Conservation (phyloP, 108 stramenopile genomes). For the Cyclotella cryptica region DNA sequence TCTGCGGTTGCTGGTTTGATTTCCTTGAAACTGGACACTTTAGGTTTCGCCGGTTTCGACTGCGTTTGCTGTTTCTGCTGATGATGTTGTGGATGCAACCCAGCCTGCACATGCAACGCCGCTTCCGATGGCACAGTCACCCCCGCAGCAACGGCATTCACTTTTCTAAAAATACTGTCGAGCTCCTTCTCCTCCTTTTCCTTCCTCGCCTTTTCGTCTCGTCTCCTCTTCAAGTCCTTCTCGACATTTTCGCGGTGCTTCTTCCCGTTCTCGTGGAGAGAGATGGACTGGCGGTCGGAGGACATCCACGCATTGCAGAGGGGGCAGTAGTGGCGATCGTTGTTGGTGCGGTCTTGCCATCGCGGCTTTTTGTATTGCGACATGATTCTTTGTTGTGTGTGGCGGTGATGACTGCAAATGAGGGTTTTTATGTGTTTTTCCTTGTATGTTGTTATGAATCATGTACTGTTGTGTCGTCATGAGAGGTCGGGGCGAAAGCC, state of each 20-base stretch:
- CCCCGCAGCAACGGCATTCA: slow-evolving; percentile 53
- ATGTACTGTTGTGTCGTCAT: too few species aligned
- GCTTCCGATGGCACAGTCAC: slow-evolving; percentile 9
- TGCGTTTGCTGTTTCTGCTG: not conserved
- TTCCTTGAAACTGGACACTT: not conserved
- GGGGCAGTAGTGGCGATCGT: slow-evolving; percentile 84
- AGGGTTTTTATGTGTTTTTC: too few species aligned
- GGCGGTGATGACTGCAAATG: too few species aligned
- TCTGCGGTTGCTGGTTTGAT: not conserved
- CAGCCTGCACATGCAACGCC: slow-evolving; percentile 4
- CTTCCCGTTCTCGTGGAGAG: slow-evolving; percentile 87
- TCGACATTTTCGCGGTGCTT: slow-evolving; percentile 83
- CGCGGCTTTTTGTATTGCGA: not conserved
- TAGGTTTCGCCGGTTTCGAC: not conserved
- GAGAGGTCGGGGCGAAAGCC: too few species aligned
- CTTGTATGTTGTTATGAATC: too few species aligned
- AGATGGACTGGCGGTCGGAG: slow-evolving; percentile 79
- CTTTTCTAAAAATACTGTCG: slow-evolving; percentile 55
- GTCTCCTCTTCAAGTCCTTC: slow-evolving; percentile 54
- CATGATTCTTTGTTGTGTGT: slow-evolving; percentile 2
- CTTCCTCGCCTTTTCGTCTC: slow-evolving; percentile 60
- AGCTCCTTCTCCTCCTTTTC: slow-evolving; percentile 65
- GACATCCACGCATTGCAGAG: slow-evolving; percentile 90
- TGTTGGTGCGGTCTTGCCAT: slow-evolving; percentile 34
- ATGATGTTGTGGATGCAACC: not conserved